Conservation (phyloP, 2,329 filamentous ascomycete genomes). For the Talaromyces amestolkiae region DNA sequence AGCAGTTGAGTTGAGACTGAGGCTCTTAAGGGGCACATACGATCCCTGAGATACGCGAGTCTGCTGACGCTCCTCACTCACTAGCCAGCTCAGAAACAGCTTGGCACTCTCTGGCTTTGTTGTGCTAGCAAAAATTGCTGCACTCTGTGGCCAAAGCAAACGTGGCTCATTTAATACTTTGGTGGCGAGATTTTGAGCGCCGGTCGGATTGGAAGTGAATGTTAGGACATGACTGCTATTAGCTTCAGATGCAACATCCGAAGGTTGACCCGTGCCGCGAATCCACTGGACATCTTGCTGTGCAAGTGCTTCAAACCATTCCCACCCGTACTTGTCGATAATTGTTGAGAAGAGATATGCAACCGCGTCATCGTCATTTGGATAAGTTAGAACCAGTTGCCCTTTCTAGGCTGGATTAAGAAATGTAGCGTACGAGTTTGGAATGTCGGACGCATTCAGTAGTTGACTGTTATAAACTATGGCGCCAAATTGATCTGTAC, state of each 20-base stretch:
- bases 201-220: not conserved
- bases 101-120: conserved; percentile 53
- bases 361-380: conserved; percentile 59
- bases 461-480: conserved; percentile 13
- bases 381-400: conserved; percentile 56
- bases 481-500: not conserved
- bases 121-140: conserved; percentile 50
- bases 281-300: conserved; percentile 55
- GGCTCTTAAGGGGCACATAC: not conserved
- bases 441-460: conserved; percentile 34
- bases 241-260: conserved; percentile 31
- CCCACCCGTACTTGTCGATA: conserved; percentile 42
- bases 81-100: conserved; percentile 49
- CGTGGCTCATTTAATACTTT: not conserved
- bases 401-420: conserved; percentile 53
- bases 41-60: conserved; percentile 31
- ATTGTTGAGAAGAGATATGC: conserved; percentile 48
- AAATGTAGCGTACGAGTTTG: conserved; percentile 45
- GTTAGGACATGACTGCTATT: conserved; percentile 24
- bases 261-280: conserved; percentile 50
- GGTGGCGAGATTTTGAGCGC: not conserved
- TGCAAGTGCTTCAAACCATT: conserved; percentile 51
- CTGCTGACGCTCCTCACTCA: conserved; percentile 44
- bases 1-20: not conserved
- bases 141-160: conserved; percentile 49